These are phyloP conservation scores for Curvularia spicifera DNA, from an alignment of 2,329 filamentous ascomycete species.

Conservation along the genomic window DNA sequence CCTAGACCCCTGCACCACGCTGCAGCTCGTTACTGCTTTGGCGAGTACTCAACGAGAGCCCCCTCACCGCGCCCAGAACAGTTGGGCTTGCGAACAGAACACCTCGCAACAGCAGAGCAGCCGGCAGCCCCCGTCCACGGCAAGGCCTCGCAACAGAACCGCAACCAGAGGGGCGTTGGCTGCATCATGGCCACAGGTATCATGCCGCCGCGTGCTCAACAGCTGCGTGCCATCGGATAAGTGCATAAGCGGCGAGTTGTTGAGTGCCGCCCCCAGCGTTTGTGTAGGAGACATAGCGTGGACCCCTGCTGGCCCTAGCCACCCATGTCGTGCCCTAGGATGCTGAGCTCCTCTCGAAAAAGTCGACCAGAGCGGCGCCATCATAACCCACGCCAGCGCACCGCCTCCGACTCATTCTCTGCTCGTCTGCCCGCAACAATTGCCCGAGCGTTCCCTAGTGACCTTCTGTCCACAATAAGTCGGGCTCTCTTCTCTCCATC, in stretches of 20 bases:
- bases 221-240: conserved; percentile 12
- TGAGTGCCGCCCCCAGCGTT: conserved; percentile 16
- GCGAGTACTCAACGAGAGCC: conserved; percentile 30
- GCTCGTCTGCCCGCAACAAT: conserved; percentile 11
- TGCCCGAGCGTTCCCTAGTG: conserved; percentile 23
- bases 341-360: conserved; percentile 33
- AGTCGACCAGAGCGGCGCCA: conserved; percentile 27
- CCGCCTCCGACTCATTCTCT: conserved; percentile 25
- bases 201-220: conserved; percentile 22
- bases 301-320: conserved; percentile 26
- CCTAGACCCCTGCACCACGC: conserved; percentile 34
- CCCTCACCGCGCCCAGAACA: conserved; percentile 31
- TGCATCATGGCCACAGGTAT: too few relatives aligned
- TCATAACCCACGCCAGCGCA: conserved; percentile 32
- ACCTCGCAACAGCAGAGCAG: neutral
- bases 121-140: too few relatives aligned
- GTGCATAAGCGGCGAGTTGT: conserved; percentile 10
- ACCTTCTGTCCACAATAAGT: conserved; percentile 22
- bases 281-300: conserved; percentile 8
- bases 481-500: conserved; percentile 9
- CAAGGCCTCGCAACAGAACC: too few relatives aligned
- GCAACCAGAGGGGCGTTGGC: too few relatives aligned
- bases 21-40: conserved; percentile 33
- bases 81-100: conserved; percentile 25
- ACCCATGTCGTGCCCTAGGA: conserved; percentile 15